Conservation (phyloP, 1,284 basidiomycete species). For the Tilletia indica region DNA sequence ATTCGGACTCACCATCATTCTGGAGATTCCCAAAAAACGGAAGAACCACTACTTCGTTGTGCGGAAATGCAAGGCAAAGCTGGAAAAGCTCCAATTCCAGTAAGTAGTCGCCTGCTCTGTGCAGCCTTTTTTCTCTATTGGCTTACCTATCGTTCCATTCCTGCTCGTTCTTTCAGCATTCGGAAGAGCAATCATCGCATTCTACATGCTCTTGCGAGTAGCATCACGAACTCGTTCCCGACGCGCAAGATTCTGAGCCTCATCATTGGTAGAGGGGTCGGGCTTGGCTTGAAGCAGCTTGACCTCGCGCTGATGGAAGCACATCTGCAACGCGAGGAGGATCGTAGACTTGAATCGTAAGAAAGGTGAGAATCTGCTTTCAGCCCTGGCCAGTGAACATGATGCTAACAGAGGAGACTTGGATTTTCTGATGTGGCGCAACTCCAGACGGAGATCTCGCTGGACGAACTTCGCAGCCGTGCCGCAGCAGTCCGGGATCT, state of each 20-base stretch:
- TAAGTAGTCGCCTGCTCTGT: neutral
- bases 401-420: no score
- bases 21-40: slow-evolving; percentile 26
- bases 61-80: slow-evolving; percentile 27
- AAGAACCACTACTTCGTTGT: slow-evolving; percentile 25
- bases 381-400: neutral
- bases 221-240: slow-evolving; percentile 22
- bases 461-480: slow-evolving; percentile 22
- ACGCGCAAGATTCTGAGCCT: slow-evolving; percentile 22
- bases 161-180: neutral
- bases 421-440: neutral
- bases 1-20: slow-evolving; percentile 25
- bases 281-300: slow-evolving; percentile 27
- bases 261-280: slow-evolving; percentile 24
- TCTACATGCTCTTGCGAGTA: slow-evolving; percentile 21
- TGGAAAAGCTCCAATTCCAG: slow-evolving; percentile 23
- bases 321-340: slow-evolving; percentile 20
- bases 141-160: neutral
- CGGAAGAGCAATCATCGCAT: slow-evolving; percentile 27
- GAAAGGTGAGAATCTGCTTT: slow-evolving; percentile 4
- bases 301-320: slow-evolving; percentile 27
- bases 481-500: slow-evolving; percentile 28
- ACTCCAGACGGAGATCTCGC: slow-evolving; percentile 16
- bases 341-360: neutral
- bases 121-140: neutral